Evolutionary conservation across 1,284 basidiomycete genomes (phyloP).

Genomic region (Rhizoctonia solani): DNA sequence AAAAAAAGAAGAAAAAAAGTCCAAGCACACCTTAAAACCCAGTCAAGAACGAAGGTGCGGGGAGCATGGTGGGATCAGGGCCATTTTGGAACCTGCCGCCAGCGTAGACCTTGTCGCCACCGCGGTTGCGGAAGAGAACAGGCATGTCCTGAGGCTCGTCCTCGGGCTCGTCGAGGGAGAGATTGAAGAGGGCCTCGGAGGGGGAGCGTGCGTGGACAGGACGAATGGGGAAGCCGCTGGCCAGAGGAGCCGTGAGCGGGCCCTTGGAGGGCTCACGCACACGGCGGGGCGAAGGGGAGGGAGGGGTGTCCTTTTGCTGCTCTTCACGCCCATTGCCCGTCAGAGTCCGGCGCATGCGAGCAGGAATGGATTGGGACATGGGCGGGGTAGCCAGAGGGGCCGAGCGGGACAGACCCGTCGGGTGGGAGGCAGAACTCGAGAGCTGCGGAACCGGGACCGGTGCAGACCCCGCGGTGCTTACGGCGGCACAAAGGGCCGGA

Average conservation of each 20-base stretch:
- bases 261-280: constrained; percentile 18
- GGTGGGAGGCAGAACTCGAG: neutral
- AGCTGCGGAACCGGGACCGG: constrained; percentile 8
- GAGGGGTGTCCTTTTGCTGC: constrained; percentile 10
- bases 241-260: constrained; percentile 18
- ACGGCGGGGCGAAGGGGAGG: constrained; percentile 24
- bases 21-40: constrained; percentile 20
- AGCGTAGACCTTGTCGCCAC: constrained; percentile 30
- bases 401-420: constrained; percentile 18
- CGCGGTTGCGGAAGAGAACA: constrained; percentile 9
- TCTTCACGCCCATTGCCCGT: neutral
- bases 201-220: constrained; percentile 5
- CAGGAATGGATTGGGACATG: constrained; percentile 28
- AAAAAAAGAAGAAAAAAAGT: neutral
- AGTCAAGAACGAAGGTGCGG: constrained; percentile 32
- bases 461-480: neutral
- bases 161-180: constrained; percentile 24
- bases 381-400: constrained; percentile 22
- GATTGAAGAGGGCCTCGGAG: constrained; percentile 22
- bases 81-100: constrained; percentile 33
- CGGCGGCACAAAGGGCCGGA: neutral
- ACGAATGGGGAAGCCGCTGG: neutral
- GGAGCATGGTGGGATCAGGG: constrained; percentile 20
- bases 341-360: constrained; percentile 30
- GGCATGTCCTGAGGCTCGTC: constrained; percentile 26